Percentiles rank a stretch among this genome's conserved stretches.
Conservation (phyloP, 2,329 filamentous ascomycete species). For the Aspergillus brasiliensis region DNA sequence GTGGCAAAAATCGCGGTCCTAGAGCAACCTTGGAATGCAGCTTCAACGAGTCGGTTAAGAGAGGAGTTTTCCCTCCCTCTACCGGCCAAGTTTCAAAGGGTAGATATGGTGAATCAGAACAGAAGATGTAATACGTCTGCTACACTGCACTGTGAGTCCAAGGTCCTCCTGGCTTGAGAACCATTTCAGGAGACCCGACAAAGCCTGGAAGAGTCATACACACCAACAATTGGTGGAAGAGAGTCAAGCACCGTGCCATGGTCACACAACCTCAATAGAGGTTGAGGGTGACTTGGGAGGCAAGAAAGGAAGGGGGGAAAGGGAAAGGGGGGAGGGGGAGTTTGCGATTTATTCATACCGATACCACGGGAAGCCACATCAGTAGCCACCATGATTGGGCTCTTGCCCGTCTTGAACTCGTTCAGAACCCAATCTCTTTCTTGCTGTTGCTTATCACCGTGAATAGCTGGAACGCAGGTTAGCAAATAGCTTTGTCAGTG, state of each 20-base stretch:
- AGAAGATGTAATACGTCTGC: conserved; percentile 61
- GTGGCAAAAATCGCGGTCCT: conserved; percentile 64
- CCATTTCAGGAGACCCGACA: conserved; percentile 72
- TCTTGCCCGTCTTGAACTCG: conserved; percentile 99
- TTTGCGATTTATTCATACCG: conserved; percentile 82
- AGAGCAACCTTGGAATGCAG: conserved; percentile 70
- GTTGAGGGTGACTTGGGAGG: conserved; percentile 43
- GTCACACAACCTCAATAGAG: conserved; percentile 60
- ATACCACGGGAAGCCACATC: conserved; percentile 99
- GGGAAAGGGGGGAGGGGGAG: conserved; percentile 40
- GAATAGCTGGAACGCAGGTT: conserved; percentile 69
- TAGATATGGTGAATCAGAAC: conserved; percentile 72
- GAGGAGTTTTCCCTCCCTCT: conserved; percentile 73
- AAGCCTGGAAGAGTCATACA: conserved; percentile 91
- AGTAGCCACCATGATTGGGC: conserved; percentile 99
- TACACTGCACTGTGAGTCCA: conserved; percentile 77
- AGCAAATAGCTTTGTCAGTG: conserved; percentile 35
- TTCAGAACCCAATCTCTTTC: conserved; percentile 99
- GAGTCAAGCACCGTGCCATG: conserved; percentile 81
- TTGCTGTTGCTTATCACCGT: conserved; percentile 99
- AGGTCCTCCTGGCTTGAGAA: conserved; percentile 81
- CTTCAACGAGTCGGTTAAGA: conserved; percentile 65
- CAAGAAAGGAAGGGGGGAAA: conserved; percentile 34
- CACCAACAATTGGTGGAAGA: conserved; percentile 78
- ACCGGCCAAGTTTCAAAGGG: conserved; percentile 58